phyloP scores from a whole-genome alignment of 2,329 filamentous ascomycete genomes.

The Balansia obtecta region DNA sequence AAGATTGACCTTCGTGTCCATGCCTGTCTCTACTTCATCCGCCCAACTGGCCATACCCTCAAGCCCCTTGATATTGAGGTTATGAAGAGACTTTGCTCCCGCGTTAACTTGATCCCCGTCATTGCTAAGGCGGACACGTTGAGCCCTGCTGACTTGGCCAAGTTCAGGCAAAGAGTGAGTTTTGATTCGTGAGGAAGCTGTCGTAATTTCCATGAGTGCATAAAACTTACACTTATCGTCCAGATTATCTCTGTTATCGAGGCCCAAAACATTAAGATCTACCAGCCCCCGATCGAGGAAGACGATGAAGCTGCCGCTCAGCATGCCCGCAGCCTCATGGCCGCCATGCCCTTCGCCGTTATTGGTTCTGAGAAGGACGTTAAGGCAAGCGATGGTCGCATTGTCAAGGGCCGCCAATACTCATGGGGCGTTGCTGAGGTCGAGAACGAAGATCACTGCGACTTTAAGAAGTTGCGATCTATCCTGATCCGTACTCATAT shows the following conservation, averaged over 20 bases:
- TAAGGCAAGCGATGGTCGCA: conserved; percentile 87
- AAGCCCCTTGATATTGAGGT: conserved; percentile 99
- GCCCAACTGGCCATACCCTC: conserved; percentile 93
- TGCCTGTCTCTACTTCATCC: conserved; percentile 97
- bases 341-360: conserved; percentile 96
- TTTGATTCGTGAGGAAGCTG: not conserved
- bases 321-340: conserved; percentile 88
- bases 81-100: conserved; percentile 97
- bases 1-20: conserved; percentile 99
- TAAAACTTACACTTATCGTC: conserved; percentile 4
- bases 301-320: conserved; percentile 93
- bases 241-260: conserved; percentile 93
- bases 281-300: conserved; percentile 94
- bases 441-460: conserved; percentile 99
- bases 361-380: conserved; percentile 99
- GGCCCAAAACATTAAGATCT: conserved; percentile 99
- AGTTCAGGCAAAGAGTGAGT: conserved; percentile 89
- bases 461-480: conserved; percentile 99
- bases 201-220: conserved; percentile 3
- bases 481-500: conserved; percentile 99
- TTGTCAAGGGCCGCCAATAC: conserved; percentile 98
- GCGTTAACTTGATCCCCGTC: conserved; percentile 96
- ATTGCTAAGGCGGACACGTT: conserved; percentile 98
- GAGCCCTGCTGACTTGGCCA: conserved; percentile 79
- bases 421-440: conserved; percentile 99